A percentile compares a stretch with the other conserved stretches of the same genome.
Conservation (phyloP, 306 rosid species). For the Trifolium repens region DNA sequence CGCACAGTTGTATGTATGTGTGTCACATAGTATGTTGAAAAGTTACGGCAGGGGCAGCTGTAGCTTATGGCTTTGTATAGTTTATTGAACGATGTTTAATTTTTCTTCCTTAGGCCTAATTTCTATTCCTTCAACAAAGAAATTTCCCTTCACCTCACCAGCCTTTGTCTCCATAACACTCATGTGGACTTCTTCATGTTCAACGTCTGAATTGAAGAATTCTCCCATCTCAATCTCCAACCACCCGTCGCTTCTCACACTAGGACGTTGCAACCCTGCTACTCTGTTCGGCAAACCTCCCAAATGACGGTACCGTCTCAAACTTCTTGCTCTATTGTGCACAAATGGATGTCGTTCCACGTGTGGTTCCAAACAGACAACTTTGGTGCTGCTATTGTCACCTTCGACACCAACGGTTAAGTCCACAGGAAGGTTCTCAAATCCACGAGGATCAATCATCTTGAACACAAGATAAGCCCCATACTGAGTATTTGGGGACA, state of each 20-base stretch:
- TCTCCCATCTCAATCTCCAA: slow-evolving; percentile 69
- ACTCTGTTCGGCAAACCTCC: not conserved
- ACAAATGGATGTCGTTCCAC: not conserved
- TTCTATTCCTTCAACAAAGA: slow-evolving; percentile 70
- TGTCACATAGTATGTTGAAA: no score
- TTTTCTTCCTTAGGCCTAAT: slow-evolving; percentile 55
- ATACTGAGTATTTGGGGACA: slow-evolving; percentile 63
- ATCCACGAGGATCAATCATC: slow-evolving; percentile 47
- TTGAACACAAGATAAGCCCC: slow-evolving; percentile 65
- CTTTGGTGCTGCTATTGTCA: slow-evolving; percentile 21
- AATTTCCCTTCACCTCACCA: slow-evolving; percentile 60
- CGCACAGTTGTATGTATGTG: no score
- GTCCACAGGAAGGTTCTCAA: slow-evolving; percentile 48
- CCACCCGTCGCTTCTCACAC: slow-evolving; percentile 63
- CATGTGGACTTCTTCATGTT: slow-evolving; percentile 55
- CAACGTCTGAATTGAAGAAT: slow-evolving; percentile 53
- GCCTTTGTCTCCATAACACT: slow-evolving; percentile 43
- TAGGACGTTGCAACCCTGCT: slow-evolving; percentile 35
- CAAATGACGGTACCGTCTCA: not conserved
- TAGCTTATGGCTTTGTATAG: not conserved
- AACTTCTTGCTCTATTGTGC: not conserved
- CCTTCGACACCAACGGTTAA: slow-evolving; percentile 42
- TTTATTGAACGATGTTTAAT: slow-evolving; percentile 8
- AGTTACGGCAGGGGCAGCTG: no score
- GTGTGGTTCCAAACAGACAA: slow-evolving; percentile 30